Evolutionary conservation across 2,329 filamentous ascomycete species (phyloP).

Genomic region (Fusarium avenaceum): DNA sequence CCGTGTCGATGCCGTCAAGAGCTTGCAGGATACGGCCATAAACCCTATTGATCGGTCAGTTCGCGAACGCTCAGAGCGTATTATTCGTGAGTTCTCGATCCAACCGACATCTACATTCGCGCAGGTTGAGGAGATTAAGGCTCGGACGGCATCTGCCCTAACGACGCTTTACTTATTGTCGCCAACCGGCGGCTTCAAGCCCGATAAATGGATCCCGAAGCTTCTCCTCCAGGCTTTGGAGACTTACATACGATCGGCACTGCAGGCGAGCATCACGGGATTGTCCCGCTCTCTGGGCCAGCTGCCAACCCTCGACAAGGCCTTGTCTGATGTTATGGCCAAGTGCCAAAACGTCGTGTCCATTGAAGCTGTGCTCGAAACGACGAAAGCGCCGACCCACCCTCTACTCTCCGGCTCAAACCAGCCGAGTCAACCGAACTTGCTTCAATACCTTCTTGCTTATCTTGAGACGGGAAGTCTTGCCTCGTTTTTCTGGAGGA

Average conservation of each 20-base stretch:
- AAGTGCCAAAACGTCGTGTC: constrained; percentile 94
- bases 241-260: constrained; percentile 82
- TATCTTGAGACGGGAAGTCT: constrained; percentile 90
- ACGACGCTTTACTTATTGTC: constrained; percentile 86
- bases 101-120: constrained; percentile 68
- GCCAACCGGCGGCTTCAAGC: constrained; percentile 67
- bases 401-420: constrained; percentile 66
- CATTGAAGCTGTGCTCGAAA: constrained; percentile 81
- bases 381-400: constrained; percentile 76
- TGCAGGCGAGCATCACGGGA: constrained; percentile 82
- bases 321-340: constrained; percentile 83
- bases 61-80: constrained; percentile 80
- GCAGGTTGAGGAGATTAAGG: constrained; percentile 80
- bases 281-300: constrained; percentile 82
- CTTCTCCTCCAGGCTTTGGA: constrained; percentile 83
- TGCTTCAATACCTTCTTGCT: constrained; percentile 79
- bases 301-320: constrained; percentile 84
- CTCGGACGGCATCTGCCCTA: constrained; percentile 79
- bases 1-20: constrained; percentile 77
- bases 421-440: constrained; percentile 58
- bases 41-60: constrained; percentile 80
- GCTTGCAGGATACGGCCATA: constrained; percentile 77
- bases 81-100: constrained; percentile 86
- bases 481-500: constrained; percentile 93
- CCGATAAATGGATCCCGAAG: constrained; percentile 73